A percentile compares a stretch with the other conserved stretches of the same genome.
These are phyloP conservation scores for Coelastrella sp. DNA, from an alignment of 139 green algal species.

Conservation along the genomic window DNA sequence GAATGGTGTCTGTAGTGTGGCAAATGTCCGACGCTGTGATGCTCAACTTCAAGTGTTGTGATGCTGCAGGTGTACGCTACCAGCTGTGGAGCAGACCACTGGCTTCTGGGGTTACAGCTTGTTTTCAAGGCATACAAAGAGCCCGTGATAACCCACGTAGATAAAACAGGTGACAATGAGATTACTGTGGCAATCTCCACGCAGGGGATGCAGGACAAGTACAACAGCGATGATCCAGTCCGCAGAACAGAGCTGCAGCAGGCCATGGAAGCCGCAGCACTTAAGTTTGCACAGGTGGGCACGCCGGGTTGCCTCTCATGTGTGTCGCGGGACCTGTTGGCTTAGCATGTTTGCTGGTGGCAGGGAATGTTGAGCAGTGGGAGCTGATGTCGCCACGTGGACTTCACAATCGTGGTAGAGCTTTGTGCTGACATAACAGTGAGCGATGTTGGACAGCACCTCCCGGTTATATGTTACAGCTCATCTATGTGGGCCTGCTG, in stretches of 20 bases:
- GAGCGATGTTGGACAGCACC: no score
- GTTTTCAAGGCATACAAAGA: conserved; percentile 39
- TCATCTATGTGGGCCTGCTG: not conserved
- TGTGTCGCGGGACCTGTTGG: not conserved
- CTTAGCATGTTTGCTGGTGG: not conserved
- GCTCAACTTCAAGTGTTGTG: not conserved
- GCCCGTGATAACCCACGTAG: conserved; percentile 35
- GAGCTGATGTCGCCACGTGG: not conserved
- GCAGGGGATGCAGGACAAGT: conserved; percentile 64
- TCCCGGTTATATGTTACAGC: no score
- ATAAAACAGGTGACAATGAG: conserved; percentile 41
- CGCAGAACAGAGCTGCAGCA: conserved; percentile 71
- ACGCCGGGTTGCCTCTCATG: not conserved
- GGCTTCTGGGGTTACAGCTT: conserved; percentile 42
- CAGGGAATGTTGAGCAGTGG: not conserved
- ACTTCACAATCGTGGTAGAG: no score
- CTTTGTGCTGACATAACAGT: no score
- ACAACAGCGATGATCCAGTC: conserved; percentile 30
- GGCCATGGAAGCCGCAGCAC: conserved; percentile 61
- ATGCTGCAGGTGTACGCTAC: conserved; percentile 40
- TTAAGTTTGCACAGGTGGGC: conserved; percentile 45
- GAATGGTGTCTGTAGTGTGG: no score
- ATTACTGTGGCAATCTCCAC: conserved; percentile 52
- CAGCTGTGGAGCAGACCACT: conserved; percentile 33
- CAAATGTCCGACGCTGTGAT: no score